Percentiles rank a stretch among this genome's conserved stretches.
Conservation (phyloP, 805 yeast species). For the Kurtzmaniella fragi region DNA sequence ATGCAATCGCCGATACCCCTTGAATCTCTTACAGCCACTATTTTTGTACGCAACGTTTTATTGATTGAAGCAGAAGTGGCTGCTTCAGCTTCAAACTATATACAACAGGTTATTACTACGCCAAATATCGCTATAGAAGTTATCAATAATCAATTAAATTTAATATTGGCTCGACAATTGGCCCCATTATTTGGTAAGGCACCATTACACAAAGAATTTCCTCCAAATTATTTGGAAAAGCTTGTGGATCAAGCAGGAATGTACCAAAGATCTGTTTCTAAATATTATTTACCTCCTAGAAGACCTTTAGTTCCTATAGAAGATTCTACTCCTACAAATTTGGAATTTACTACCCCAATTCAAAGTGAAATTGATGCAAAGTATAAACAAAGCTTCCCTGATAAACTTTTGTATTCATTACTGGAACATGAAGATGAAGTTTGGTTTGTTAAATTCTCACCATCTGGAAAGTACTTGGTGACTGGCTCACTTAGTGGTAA, state of each 20-base stretch:
- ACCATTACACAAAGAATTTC: neutral
- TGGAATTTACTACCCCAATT: slow-evolving; percentile 9
- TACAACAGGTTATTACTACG: neutral
- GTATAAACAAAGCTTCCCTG: slow-evolving; percentile 39
- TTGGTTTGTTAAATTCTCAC: slow-evolving; percentile 78
- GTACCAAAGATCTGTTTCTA: slow-evolving; percentile 19
- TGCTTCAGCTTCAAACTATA: neutral
- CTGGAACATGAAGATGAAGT: slow-evolving; percentile 65
- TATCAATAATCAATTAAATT: neutral
- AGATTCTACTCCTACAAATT: neutral
- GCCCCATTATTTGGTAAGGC: neutral
- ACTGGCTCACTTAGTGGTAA: slow-evolving; percentile 68
- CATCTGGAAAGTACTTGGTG: slow-evolving; percentile 71
- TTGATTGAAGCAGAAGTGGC: slow-evolving; percentile 1
- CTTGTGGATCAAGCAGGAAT: slow-evolving; percentile 17
- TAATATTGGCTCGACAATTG: neutral
- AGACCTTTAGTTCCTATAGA: slow-evolving; percentile 5
- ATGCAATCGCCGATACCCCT: slow-evolving; percentile 13
- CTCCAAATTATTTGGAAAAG: slow-evolving; percentile 14
- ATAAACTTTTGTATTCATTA: slow-evolving; percentile 41
- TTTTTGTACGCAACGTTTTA: neutral
- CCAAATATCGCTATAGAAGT: neutral
- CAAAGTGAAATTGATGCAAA: slow-evolving; percentile 8
- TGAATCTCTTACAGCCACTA: slow-evolving; percentile 4
- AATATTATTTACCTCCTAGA: slow-evolving; percentile 26